Base-by-base conservation (phyloP, 2,329 filamentous ascomycete genomes). In the Scytalidium sp. region DNA sequence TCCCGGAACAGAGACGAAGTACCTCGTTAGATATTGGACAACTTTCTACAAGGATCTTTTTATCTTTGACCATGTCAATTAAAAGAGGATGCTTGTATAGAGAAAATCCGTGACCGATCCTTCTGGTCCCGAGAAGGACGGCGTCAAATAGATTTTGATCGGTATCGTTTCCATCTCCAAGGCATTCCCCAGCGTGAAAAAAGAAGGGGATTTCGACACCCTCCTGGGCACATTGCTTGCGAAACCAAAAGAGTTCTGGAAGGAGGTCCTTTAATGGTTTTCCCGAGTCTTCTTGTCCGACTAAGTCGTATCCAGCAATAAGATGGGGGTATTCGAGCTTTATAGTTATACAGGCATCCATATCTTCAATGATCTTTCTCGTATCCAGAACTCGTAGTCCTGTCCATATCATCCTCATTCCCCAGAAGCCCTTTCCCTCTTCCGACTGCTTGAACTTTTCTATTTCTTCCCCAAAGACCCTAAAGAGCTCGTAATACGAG, bases 21-120 rank as follows among this genome's bases (percentile, higher is more conserved):
- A 95, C 85, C 66, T 96, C 91, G 68, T 96, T 96, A 13, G 86
- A 91, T 51, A 96, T 91, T 0, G 92, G 92, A 66, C 92, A 97
- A 59, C 85, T 88, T 68, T 97, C 94, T 50, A 97, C 74, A 6
- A 96, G 76, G 52, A 97, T 95, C 55, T 85, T 85, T 71, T 88
- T 90, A 56, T 96, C 86, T 62, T 92, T 93, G 58, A 96, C 85
- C 73, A 96, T 86, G 60, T 96, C 87, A 56, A 95, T 82, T 11
- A 97, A 80, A 3, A 96, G 76, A 0, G 93, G 94, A 68, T 97
- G 94, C 65, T 95, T 96, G 77, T 87, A 94, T 10, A 97, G 75
- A 19, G 87, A 90, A 68, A 90, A 94, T 1, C 84, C 91, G 64
- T 97, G 91, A 1, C 93, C 93, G 53, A 99, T 95, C 51, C 94